A percentile compares a stretch with the other conserved stretches of the same genome.
These are phyloP conservation scores for Sherardia arvensis DNA, from an alignment of 257 asterid genomes.

Conservation along the genomic window DNA sequence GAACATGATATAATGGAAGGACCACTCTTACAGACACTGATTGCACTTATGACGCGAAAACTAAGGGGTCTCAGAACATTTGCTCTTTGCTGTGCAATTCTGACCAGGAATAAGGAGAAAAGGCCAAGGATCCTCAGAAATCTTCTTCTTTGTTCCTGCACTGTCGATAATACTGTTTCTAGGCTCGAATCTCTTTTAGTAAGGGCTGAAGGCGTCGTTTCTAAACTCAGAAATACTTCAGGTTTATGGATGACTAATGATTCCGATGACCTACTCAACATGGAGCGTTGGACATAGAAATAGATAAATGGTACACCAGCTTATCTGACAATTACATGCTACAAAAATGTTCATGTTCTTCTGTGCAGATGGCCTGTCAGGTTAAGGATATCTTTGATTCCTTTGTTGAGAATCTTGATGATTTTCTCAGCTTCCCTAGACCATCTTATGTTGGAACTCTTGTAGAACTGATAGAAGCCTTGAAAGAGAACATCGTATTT, in stretches of 20 bases:
- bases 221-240: too few species aligned
- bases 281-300: background rate
- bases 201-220: background rate
- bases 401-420: background rate
- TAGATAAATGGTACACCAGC: background rate
- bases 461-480: background rate
- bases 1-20: too few species aligned
- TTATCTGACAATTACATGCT: background rate
- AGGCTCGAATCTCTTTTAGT: background rate
- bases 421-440: background rate
- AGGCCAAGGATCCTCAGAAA: background rate
- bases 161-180: background rate
- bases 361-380: background rate
- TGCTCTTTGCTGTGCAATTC: background rate
- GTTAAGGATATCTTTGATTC: background rate
- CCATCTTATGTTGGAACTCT: background rate
- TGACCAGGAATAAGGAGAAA: background rate
- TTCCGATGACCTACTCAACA: too few species aligned
- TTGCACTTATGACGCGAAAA: background rate
- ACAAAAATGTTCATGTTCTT: too few species aligned
- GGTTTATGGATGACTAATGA: too few species aligned
- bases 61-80: background rate
- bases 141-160: background rate
- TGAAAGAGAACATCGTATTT: background rate
- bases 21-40: too few species aligned